Evolutionary conservation across 1,139 yeast species (phyloP).

Genomic region (Pneumocystis oryctolagi): DNA sequence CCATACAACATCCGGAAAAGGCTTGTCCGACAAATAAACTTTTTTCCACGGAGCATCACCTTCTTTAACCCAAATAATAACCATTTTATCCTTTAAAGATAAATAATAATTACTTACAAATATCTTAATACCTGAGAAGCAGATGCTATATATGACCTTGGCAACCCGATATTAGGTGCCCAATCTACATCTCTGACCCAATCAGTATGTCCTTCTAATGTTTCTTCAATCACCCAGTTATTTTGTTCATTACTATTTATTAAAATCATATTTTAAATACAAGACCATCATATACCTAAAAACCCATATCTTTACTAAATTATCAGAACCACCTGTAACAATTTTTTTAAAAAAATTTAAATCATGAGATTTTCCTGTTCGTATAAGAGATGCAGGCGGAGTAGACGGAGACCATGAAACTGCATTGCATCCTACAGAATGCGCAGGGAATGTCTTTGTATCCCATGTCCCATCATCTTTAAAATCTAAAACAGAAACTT

Average conservation of each 20-base stretch:
- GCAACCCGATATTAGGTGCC: conserved; percentile 72
- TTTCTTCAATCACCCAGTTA: conserved; percentile 57
- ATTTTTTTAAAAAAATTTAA: conserved; percentile 40
- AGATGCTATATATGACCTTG: conserved; percentile 86
- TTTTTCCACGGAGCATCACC: conserved; percentile 64
- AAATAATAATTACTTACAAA: neutral
- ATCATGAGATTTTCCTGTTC: conserved; percentile 28
- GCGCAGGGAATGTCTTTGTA: conserved; percentile 55
- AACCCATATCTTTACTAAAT: conserved; percentile 82
- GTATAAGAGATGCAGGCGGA: conserved; percentile 26
- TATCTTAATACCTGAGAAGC: conserved; percentile 49
- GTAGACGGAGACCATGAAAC: conserved; percentile 91
- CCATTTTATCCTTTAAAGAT: conserved; percentile 53
- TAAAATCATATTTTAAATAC: neutral
- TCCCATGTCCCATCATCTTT: conserved; percentile 78
- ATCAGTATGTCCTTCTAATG: conserved; percentile 79
- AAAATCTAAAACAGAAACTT: conserved; percentile 78
- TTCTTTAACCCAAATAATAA: conserved; percentile 77
- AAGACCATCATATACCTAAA: conserved; percentile 27
- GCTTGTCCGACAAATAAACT: conserved; percentile 49
- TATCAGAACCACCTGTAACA: conserved; percentile 92
- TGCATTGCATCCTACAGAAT: conserved; percentile 82
- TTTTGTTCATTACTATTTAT: conserved; percentile 28
- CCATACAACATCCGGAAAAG: conserved; percentile 96
- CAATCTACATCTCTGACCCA: conserved; percentile 99